Evolutionary conservation across 2,329 filamentous ascomycete genomes (phyloP), one percentile per base, ranked within the genome.

Genomic region (Epichloe sylvatica): DNA sequence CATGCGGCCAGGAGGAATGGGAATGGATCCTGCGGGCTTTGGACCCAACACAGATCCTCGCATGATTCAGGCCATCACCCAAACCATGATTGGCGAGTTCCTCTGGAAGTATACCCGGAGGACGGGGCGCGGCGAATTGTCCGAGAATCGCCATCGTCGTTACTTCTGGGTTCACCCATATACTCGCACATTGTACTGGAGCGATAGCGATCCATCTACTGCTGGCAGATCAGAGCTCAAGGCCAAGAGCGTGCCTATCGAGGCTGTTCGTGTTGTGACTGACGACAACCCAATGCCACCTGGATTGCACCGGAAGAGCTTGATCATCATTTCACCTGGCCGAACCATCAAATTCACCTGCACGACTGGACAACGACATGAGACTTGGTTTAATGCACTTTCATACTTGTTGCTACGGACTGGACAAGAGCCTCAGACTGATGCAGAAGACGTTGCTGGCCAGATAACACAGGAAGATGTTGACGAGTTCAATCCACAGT

Each of bases 91-190:
- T 62, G 92, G 92, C 50, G 92, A 98, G 65, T 97, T 91, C 65
- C 74, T 98, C 39, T 98, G 92, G 92, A 98, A 98, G 66, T 98
- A 98, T 68, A 98, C 92, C 0, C 84, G 92, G 60, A 95, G 92
- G 70, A 77, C 90, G 52, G 90, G 89, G n/a, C 83, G 91, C 23
- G 85, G 82, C 49, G 86, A 89, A 54, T 81, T 94, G 68, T 97
- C 90, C 0, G 84, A 83, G 58, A 94, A 90, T 50, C 80, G 92
- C 47, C 92, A 98, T 67, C 81, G 87, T 53, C 83, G 92, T 34
- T 98, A 96, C 74, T 98, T 98, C 76, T 98, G 92, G 92, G 87
- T 98, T 21, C 92, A 98, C 63, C 92, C 92, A 0, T 98, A 97
- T 67, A 98, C 91, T 3, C 80, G 90, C 46, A 96, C 91, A 5